phyloP scores from a whole-genome alignment of 106 monocot species.

The Hemerocallis citrina region DNA sequence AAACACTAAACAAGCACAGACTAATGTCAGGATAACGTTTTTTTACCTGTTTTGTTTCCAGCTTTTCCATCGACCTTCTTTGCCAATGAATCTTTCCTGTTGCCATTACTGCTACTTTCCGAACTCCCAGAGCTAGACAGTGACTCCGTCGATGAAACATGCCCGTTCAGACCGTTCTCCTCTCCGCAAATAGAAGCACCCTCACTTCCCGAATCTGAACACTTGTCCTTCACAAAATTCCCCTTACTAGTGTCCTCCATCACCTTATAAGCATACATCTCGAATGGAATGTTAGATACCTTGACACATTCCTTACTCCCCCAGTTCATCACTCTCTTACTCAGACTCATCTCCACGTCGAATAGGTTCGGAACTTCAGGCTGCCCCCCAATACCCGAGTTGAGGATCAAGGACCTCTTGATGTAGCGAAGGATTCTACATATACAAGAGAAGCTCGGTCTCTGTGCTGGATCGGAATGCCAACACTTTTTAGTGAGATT shows the following conservation, averaged over 20 bases:
- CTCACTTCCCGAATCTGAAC: constrained; percentile 58
- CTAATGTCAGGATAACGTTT: too few relatives aligned
- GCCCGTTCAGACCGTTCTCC: background rate
- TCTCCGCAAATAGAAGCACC: constrained; percentile 29
- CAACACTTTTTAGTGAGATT: constrained; percentile 74
- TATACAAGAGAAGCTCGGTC: constrained; percentile 63
- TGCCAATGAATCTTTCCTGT: background rate
- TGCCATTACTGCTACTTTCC: background rate
- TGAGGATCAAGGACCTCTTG: constrained; percentile 58
- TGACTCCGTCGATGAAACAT: background rate
- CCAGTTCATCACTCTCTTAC: constrained; percentile 35
- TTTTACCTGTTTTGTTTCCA: background rate
- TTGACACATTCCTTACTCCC: constrained; percentile 4
- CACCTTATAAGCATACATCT: constrained; percentile 70
- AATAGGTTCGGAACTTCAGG: constrained; percentile 25
- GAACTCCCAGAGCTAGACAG: background rate
- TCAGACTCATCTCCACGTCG: constrained; percentile 53
- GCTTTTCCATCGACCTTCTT: background rate
- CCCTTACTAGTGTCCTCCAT: constrained; percentile 43
- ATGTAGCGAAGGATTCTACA: constrained; percentile 64
- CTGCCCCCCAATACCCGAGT: constrained; percentile 39
- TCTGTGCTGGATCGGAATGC: constrained; percentile 57
- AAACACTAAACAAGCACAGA: too few relatives aligned
- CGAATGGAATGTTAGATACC: constrained; percentile 53
- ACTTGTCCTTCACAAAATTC: constrained; percentile 35